Evolutionary conservation across 1,284 basidiomycete genomes (phyloP), one percentile per base, ranked within the genome.

Genomic region (Puccinia triticina): DNA sequence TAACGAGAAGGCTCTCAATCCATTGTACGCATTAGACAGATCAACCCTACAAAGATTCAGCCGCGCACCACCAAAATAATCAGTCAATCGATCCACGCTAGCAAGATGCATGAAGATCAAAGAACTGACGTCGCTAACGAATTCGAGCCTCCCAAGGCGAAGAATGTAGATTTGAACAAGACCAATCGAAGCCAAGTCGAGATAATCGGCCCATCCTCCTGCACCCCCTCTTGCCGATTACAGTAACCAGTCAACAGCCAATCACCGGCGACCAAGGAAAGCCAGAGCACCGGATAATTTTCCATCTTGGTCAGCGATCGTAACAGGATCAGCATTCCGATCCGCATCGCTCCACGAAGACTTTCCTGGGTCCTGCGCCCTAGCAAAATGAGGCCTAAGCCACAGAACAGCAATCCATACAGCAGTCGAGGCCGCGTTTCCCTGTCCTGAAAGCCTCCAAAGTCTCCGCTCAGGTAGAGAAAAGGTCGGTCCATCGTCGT

Each of bases 121-220:
- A 0, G 34, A 10, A 53, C 84, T 83, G 14, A 84, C 85, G 83
- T 85, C 14, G 84, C 85, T 29, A 85, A 76, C 43, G 84, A 84
- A 66, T 85, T 85, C 0, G 83, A 84, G 3, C 84, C 85, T 5
- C 85, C 85, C 46, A 84, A 75, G 0, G 82, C 84, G 34, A 85
- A 85, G 75, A 84, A 85, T 7, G 83, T 72, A 34, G 69, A 61
- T 74, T 82, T 82, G 7, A 34, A 43, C 16, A 82, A 74, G 12
- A 73, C 59, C 43, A 73, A 40, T 34, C 64, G 53, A 12, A 82
- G 12, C 79, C 79, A 82, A 26, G 71, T 46, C 14, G 12, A 73
- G 3, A 80, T 5, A 34, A 80, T 43, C 12, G 67, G 34, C 5
- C 57, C 55, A 18, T 55, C 5, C 4, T 26, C 0, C n/a, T 57